Percentiles rank a stretch among this genome's conserved stretches.
Evolutionary conservation across 306 rosid genomes (phyloP).

Genomic region (Inga leiocalycina): DNA sequence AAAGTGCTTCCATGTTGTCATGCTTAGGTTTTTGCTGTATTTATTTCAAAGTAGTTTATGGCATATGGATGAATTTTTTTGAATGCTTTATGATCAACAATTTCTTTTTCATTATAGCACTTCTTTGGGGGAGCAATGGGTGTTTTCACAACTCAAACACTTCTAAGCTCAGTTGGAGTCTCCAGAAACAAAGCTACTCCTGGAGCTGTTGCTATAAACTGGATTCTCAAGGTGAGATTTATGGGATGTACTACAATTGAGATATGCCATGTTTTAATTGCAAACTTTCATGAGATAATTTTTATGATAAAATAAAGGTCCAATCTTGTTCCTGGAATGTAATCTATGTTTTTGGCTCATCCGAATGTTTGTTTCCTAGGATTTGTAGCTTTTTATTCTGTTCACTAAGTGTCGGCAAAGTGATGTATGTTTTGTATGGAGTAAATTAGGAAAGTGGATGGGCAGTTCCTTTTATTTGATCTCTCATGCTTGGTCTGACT

Average conservation of each 20-base stretch:
- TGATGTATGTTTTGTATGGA: neutral
- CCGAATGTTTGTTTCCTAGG: neutral
- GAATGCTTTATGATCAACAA: slow-evolving; percentile 10
- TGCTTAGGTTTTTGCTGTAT: neutral
- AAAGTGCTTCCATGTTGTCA: neutral
- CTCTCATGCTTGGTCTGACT: neutral
- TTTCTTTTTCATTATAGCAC: slow-evolving; percentile 51
- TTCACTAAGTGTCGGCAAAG: neutral
- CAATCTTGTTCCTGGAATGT: neutral
- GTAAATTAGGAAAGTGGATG: neutral
- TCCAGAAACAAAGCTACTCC: slow-evolving; percentile 70
- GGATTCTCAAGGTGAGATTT: slow-evolving; percentile 88
- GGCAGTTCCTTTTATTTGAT: neutral
- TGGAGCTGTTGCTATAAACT: slow-evolving; percentile 92
- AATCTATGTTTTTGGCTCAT: neutral
- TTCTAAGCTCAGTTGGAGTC: slow-evolving; percentile 85
- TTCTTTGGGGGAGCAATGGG: slow-evolving; percentile 99
- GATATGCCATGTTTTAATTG: neutral
- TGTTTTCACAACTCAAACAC: slow-evolving; percentile 94
- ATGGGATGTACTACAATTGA: neutral
- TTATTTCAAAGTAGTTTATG: neutral
- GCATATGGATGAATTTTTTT: neutral
- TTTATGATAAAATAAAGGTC: neutral
- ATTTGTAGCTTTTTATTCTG: neutral
- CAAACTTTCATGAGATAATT: neutral